Evolutionary conservation across 2,329 filamentous ascomycete species (phyloP).

Genomic region (Aspergillus sp.): DNA sequence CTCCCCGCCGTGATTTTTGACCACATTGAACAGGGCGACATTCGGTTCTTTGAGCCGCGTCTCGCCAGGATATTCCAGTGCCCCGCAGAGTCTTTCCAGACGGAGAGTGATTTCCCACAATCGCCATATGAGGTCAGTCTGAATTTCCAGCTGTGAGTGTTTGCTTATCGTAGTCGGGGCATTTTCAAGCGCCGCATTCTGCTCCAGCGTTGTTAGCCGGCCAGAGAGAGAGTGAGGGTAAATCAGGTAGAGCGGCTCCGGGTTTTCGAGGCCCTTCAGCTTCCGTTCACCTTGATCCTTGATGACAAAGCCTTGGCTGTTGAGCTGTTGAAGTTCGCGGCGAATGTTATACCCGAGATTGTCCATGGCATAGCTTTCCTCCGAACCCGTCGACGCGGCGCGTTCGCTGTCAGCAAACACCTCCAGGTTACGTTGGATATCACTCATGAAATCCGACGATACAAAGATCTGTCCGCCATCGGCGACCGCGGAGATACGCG

Average conservation of each 20-base stretch:
- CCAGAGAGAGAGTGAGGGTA: constrained; percentile 87
- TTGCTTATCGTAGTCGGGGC: constrained; percentile 57
- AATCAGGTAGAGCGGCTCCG: constrained; percentile 90
- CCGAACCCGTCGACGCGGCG: constrained; percentile 64
- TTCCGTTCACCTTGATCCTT: constrained; percentile 95
- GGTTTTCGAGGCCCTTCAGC: constrained; percentile 94
- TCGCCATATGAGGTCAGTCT: constrained; percentile 81
- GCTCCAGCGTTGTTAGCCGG: constrained; percentile 51
- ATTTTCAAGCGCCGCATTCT: constrained; percentile 46
- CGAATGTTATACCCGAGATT: constrained; percentile 72
- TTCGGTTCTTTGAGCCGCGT: constrained; percentile 72
- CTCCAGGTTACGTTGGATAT: constrained; percentile 87
- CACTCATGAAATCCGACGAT: constrained; percentile 93
- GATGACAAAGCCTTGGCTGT: constrained; percentile 90
- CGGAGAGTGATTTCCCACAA: constrained; percentile 86
- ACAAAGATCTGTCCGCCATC: constrained; percentile 97
- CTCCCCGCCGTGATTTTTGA: constrained; percentile 72
- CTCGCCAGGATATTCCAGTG: constrained; percentile 68
- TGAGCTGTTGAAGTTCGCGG: constrained; percentile 81
- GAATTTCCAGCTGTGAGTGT: constrained; percentile 69
- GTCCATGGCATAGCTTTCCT: constrained; percentile 75
- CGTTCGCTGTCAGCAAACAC: constrained; percentile 84
- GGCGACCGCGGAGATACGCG: constrained; percentile 88
- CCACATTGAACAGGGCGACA: constrained; percentile 74
- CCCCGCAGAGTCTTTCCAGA: constrained; percentile 88